Conservation (phyloP, 768 basidiomycete species). For the Auricularia heimuer region DNA sequence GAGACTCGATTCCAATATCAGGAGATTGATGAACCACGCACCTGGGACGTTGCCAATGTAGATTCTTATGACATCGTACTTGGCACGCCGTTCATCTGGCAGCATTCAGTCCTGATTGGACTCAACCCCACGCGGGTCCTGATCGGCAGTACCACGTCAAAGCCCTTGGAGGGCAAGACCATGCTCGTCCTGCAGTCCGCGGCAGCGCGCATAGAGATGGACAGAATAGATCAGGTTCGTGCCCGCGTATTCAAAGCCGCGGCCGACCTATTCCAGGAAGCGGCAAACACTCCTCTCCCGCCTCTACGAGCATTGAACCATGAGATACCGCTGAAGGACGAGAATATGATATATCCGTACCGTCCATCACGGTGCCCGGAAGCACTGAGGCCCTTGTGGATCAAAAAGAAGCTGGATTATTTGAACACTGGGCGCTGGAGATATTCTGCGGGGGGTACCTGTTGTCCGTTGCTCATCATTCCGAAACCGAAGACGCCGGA, state of each 20-base stretch:
- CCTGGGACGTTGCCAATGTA: slow-evolving; percentile 2
- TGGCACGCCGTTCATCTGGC: slow-evolving; percentile 2
- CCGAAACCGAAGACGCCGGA: not conserved
- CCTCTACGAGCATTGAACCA: slow-evolving; percentile 10
- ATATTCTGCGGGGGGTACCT: no score
- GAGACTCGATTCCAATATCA: no score
- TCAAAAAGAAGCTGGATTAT: no score
- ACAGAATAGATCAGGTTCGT: slow-evolving; percentile 4
- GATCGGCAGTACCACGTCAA: no score
- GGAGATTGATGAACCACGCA: not conserved
- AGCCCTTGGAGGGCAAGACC: no score
- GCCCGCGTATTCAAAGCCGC: slow-evolving; percentile 5
- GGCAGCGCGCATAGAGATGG: slow-evolving; percentile 1
- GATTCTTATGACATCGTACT: slow-evolving; percentile 3
- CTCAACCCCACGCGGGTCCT: no score
- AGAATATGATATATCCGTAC: slow-evolving; percentile 5
- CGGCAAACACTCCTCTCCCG: slow-evolving; percentile 4
- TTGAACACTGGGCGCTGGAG: no score
- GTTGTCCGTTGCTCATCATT: slow-evolving; percentile 4
- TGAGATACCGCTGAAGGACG: slow-evolving; percentile 10
- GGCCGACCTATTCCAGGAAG: slow-evolving; percentile 6
- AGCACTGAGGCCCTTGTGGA: not conserved
- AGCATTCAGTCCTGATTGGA: not conserved
- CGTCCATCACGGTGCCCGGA: slow-evolving; percentile 8
- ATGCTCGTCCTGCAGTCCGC: not conserved